Evolutionary conservation across 768 basidiomycete species (phyloP), one percentile per base, ranked within the genome.

Genomic region (Suillus hirtellus): DNA sequence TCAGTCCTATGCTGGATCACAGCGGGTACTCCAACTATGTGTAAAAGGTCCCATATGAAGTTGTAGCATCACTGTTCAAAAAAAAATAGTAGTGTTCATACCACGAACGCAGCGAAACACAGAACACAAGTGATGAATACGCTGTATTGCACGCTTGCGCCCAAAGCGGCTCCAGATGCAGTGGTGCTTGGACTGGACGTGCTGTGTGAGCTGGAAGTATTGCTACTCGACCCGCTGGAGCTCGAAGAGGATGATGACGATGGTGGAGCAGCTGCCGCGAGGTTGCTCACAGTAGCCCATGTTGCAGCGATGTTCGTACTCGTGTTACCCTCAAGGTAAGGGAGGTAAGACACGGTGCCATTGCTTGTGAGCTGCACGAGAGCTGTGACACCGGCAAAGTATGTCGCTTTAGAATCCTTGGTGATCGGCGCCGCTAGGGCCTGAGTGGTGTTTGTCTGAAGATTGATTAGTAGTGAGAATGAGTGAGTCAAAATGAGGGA

Each of bases 361-460:
- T 77, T 77, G 31, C 83, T 84, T 47, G 86, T 80, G 34, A 93
- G 83, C 72, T 93, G 91, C 17, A 93, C 82, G 52, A 93, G 80
- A 1, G 87, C 79, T 38, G 74, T 76, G 54, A 80, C 81, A 38
- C 85, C 81, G 4, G 89, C 89, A 65, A 86, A 87, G 77, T 90
- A 92, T 9, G 78, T 81, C 10, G 89, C 84, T 4, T 70, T 65
- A 40, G 89, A 62, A 70, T 90, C 89, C 69, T 89, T 86, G 35
- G 76, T 75, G 0, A 81, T 69, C 1, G 91, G 90, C 35, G 85
- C 89, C 21, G 83, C 77, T 42, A 92, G 76, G 0, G 78, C 76
- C 64, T 84, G 78, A 2, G 91, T 92, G 9, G 83, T 82, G 77
- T 92, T 92, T 64, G 78, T 82, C 86, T 87, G 63, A 17, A 2